phyloP scores from a whole-genome alignment of 2,329 filamentous ascomycete species.

The Venturia nashicola region DNA sequence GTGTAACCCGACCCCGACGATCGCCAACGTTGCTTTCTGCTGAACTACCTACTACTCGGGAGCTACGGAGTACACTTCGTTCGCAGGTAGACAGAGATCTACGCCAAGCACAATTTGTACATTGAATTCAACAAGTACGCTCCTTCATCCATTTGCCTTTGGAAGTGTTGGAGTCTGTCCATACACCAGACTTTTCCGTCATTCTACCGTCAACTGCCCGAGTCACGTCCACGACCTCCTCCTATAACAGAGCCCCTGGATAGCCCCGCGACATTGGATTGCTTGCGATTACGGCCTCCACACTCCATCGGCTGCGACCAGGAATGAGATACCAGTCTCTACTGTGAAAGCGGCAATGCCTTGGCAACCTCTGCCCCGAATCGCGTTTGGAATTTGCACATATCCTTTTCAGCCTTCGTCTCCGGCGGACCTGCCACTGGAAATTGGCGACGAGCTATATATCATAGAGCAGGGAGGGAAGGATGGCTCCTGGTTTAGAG shows the following conservation, averaged over 20 bases:
- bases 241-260: background rate
- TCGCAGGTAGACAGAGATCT: background rate
- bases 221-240: background rate
- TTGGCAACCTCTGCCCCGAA: conserved; percentile 92
- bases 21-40: background rate
- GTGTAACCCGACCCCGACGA: no score
- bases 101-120: background rate
- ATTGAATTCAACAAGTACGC: background rate
- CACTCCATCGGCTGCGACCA: background rate
- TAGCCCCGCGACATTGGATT: background rate
- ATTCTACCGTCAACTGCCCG: background rate
- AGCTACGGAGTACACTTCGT: background rate
- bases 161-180: background rate
- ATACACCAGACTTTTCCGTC: background rate
- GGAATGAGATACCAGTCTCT: background rate
- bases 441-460: conserved; percentile 96
- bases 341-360: conserved; percentile 49
- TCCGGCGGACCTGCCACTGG: conserved; percentile 83
- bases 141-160: background rate
- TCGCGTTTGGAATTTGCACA: conserved; percentile 94
- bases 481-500: conserved; percentile 84
- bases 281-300: background rate
- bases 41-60: no score
- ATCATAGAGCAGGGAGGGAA: conserved; percentile 88
- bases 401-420: conserved; percentile 84